These are phyloP conservation scores for Malassezia japonica DNA, from an alignment of 1,284 basidiomycete species.

Conservation along the genomic window DNA sequence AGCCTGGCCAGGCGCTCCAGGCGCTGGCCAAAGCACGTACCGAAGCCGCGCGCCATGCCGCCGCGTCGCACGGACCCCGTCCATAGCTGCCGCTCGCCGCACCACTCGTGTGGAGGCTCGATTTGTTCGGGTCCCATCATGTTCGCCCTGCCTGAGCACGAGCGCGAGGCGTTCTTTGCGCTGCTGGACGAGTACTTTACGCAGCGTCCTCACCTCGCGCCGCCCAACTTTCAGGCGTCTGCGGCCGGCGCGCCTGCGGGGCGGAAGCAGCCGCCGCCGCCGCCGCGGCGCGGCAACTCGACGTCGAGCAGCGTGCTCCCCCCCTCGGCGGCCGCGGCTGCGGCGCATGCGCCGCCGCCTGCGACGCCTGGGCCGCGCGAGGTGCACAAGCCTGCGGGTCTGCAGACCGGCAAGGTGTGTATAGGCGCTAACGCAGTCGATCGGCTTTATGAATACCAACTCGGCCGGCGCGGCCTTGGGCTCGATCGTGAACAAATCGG, in stretches of 20 bases:
- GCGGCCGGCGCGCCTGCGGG: neutral
- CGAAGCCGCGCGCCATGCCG: too few species aligned
- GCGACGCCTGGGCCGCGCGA: neutral
- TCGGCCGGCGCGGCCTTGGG: slow-evolving; percentile 2
- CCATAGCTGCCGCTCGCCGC: neutral
- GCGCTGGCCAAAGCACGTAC: slow-evolving; percentile 3
- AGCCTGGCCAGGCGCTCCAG: slow-evolving; percentile 60
- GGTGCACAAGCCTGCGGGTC: slow-evolving; percentile 5
- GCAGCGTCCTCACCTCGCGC: slow-evolving; percentile 25
- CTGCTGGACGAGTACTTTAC: slow-evolving; percentile 40
- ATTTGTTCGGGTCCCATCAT: slow-evolving; percentile 16
- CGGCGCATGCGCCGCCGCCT: neutral
- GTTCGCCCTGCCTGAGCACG: slow-evolving; percentile 18
- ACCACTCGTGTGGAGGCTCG: neutral
- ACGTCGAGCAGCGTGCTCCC: too few species aligned
- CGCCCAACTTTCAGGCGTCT: neutral
- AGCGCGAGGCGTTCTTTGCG: slow-evolving; percentile 32
- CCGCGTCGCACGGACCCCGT: neutral
- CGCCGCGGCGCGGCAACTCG: neutral
- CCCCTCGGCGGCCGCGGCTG: neutral
- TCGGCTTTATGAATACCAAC: slow-evolving; percentile 8
- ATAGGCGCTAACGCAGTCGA: slow-evolving; percentile 1
- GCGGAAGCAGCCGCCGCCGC: neutral
- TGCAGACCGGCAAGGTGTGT: slow-evolving; percentile 13
- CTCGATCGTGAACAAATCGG: neutral